A percentile compares a stretch with the other conserved stretches of the same genome.
Conservation (phyloP, 2,329 filamentous ascomycete species). For the Diplocarpon rosae region DNA sequence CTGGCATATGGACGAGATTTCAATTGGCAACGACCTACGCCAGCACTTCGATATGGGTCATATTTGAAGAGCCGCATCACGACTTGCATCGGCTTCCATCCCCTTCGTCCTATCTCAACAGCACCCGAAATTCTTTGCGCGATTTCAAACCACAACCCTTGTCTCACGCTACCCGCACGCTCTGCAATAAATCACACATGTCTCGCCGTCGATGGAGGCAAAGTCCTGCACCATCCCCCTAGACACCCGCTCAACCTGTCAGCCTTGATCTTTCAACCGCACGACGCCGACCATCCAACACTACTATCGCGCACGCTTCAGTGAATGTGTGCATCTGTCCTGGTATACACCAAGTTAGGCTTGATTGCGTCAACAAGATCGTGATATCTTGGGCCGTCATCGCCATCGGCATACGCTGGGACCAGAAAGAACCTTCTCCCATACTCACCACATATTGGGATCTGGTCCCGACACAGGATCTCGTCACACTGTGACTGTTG, state of each 20-base stretch:
- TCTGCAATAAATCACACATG: conserved; percentile 54
- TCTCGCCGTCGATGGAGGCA: conserved; percentile 43
- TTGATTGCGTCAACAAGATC: conserved; percentile 37
- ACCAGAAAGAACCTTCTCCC: conserved; percentile 18
- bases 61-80: conserved; percentile 54
- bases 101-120: conserved; percentile 32
- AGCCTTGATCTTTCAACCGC: conserved; percentile 27
- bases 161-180: conserved; percentile 26
- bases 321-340: conserved; percentile 27
- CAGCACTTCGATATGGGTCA: conserved; percentile 80
- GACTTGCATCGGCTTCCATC: conserved; percentile 27
- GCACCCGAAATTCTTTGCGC: conserved; percentile 22
- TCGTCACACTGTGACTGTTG: conserved; percentile 14
- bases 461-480: conserved; percentile 15
- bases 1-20: conserved; percentile 51
- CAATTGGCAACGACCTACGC: conserved; percentile 77
- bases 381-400: conserved; percentile 18
- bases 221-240: conserved; percentile 27
- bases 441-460: conserved; percentile 16
- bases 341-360: conserved; percentile 39
- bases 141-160: conserved; percentile 25
- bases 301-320: conserved; percentile 24
- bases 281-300: conserved; percentile 26
- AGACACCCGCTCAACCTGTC: conserved; percentile 26
- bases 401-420: conserved; percentile 18